Percentiles rank a stretch among this genome's conserved stretches.
These are phyloP conservation scores for Maudiozyma turicensis DNA, from an alignment of 805 yeast genomes.

Conservation along the genomic window DNA sequence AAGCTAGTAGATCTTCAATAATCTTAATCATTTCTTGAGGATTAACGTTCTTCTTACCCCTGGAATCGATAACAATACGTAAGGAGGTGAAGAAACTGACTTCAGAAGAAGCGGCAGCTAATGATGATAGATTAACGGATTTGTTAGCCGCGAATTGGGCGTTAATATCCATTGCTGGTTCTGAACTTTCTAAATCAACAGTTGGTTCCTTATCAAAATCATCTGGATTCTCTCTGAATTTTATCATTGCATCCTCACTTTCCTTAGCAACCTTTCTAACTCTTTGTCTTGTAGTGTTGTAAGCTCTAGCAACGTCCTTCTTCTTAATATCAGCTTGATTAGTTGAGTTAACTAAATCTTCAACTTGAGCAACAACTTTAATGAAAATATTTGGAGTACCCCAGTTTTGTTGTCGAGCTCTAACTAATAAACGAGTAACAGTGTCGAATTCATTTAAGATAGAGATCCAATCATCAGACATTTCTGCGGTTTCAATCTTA, in stretches of 20 bases:
- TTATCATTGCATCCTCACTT: slow-evolving; percentile 46
- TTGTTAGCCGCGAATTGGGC: slow-evolving; percentile 26
- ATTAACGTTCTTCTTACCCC: slow-evolving; percentile 94
- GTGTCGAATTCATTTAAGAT: slow-evolving; percentile 72
- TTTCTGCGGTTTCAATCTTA: slow-evolving; percentile 57
- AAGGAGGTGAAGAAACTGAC: slow-evolving; percentile 61
- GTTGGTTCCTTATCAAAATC: slow-evolving; percentile 50
- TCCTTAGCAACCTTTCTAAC: slow-evolving; percentile 72
- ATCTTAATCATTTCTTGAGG: slow-evolving; percentile 63
- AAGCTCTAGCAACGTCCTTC: slow-evolving; percentile 80
- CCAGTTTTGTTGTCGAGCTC: slow-evolving; percentile 64
- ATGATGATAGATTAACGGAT: slow-evolving; percentile 24
- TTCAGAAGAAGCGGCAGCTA: slow-evolving; percentile 28
- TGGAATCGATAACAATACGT: slow-evolving; percentile 67
- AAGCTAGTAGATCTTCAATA: slow-evolving; percentile 51
- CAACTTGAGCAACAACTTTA: slow-evolving; percentile 59
- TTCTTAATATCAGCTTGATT: slow-evolving; percentile 57
- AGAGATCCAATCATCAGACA: slow-evolving; percentile 69
- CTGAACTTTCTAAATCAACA: slow-evolving; percentile 22
- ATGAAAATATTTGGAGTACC: slow-evolving; percentile 66
- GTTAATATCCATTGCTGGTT: slow-evolving; percentile 8
- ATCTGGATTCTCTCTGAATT: slow-evolving; percentile 62
- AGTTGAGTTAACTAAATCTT: slow-evolving; percentile 51
- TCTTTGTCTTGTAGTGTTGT: slow-evolving; percentile 81
- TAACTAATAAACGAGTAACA: slow-evolving; percentile 53